phyloP scores from a whole-genome alignment of 1,284 basidiomycete species.

The Waitea zeae region DNA sequence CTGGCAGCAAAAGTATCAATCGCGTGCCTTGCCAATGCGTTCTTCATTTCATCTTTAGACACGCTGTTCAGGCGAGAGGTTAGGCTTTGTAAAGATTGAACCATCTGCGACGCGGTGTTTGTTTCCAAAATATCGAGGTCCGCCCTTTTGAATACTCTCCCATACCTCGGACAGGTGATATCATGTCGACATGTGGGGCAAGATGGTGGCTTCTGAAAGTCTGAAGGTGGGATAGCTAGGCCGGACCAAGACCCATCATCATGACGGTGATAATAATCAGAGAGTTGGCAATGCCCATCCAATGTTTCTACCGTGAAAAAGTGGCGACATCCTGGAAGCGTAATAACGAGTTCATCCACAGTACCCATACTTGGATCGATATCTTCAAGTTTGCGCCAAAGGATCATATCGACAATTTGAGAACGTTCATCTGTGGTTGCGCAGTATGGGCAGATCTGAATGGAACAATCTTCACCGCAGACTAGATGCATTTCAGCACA shows the following conservation, averaged over 20 bases:
- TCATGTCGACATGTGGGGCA: conserved; percentile 38
- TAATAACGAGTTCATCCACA: conserved; percentile 39
- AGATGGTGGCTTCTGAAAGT: conserved; percentile 25
- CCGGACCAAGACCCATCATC: conserved; percentile 20
- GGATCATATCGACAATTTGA: conserved; percentile 38
- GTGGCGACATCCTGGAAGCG: conserved; percentile 44
- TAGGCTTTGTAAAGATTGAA: conserved; percentile 17
- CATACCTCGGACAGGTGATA: conserved; percentile 36
- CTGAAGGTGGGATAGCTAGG: conserved; percentile 20
- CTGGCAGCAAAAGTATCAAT: background rate
- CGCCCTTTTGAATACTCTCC: conserved; percentile 42
- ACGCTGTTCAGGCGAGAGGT: conserved; percentile 14
- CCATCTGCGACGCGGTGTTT: conserved; percentile 38
- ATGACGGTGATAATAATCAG: conserved; percentile 27
- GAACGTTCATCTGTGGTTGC: conserved; percentile 19
- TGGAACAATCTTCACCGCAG: conserved; percentile 46
- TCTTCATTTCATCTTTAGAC: conserved; percentile 4
- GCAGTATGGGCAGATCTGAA: conserved; percentile 40
- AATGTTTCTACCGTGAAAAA: conserved; percentile 57
- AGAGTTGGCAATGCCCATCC: conserved; percentile 38
- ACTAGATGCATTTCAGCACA: conserved; percentile 20
- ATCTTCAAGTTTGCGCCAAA: conserved; percentile 33
- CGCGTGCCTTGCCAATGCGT: background rate
- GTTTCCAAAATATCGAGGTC: conserved; percentile 43
- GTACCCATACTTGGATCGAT: conserved; percentile 22